Conservation (phyloP, 192 early-diverging fungal species). For the Cetraspora pellucida region DNA sequence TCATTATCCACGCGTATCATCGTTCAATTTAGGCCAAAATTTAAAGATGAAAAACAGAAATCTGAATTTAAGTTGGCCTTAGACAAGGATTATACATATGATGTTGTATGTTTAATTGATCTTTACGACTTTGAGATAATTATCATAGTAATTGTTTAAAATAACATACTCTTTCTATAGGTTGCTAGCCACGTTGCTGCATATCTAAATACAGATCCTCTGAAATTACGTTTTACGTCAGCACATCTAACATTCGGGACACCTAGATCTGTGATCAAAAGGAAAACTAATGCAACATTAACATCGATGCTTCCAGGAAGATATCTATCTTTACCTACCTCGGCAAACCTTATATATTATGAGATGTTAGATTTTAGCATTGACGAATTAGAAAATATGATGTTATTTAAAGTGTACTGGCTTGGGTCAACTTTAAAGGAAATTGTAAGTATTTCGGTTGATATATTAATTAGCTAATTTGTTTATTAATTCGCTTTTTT, state of each 20-base stretch:
- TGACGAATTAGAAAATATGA: slow-evolving; percentile 81
- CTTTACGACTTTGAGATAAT: too few relatives aligned
- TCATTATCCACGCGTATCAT: not conserved
- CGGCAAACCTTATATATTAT: slow-evolving; percentile 66
- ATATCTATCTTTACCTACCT: slow-evolving; percentile 31
- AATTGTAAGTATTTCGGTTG: slow-evolving; percentile 41
- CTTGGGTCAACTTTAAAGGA: slow-evolving; percentile 70
- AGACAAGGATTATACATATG: not conserved
- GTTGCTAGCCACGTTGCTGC: not conserved
- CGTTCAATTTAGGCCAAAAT: not conserved
- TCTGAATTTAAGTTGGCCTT: not conserved
- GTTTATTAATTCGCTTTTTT: too few relatives aligned
- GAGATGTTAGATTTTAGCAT: slow-evolving; percentile 83
- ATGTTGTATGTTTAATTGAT: not conserved
- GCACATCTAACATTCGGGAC: slow-evolving; percentile 29
- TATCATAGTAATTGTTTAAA: too few relatives aligned
- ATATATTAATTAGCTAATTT: too few relatives aligned
- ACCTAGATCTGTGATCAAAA: slow-evolving; percentile 39
- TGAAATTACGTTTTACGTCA: slow-evolving; percentile 75
- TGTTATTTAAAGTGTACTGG: slow-evolving; percentile 66
- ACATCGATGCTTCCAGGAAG: slow-evolving; percentile 44
- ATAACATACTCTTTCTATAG: not conserved
- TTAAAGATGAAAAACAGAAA: not conserved
- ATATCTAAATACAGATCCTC: slow-evolving; percentile 38
- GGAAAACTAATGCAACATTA: slow-evolving; percentile 37